phyloP scores from a whole-genome alignment of 805 yeast genomes.

The Sungouiozyma ichnusensis region DNA sequence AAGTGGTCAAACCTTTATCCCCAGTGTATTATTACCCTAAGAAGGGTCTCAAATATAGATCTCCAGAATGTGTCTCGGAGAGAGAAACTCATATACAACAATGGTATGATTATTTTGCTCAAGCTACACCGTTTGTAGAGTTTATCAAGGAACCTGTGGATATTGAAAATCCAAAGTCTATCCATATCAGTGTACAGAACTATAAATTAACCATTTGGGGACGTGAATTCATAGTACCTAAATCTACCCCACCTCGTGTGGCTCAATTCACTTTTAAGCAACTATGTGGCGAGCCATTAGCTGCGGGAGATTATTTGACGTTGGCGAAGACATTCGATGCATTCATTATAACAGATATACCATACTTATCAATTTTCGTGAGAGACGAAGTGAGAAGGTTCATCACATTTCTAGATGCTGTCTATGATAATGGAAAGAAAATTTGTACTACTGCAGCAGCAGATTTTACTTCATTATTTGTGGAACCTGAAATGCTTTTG shows the following conservation, averaged over 20 bases:
- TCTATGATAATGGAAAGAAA: slow-evolving; percentile 82
- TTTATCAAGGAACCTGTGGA: background rate
- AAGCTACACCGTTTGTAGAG: slow-evolving; percentile 25
- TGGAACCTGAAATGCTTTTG: slow-evolving; percentile 56
- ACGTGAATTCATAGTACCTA: slow-evolving; percentile 64
- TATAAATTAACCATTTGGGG: slow-evolving; percentile 71
- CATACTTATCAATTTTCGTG: slow-evolving; percentile 64
- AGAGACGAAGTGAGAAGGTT: slow-evolving; percentile 84
- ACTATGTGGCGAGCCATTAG: slow-evolving; percentile 75
- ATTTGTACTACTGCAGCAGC: slow-evolving; percentile 85
- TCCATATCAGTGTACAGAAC: slow-evolving; percentile 4
- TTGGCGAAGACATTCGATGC: slow-evolving; percentile 67
- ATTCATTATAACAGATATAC: slow-evolving; percentile 87
- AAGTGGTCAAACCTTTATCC: slow-evolving; percentile 72
- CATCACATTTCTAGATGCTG: slow-evolving; percentile 91
- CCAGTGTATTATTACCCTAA: slow-evolving; percentile 69
- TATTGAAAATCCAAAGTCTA: background rate
- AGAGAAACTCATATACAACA: slow-evolving; percentile 52
- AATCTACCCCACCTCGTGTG: slow-evolving; percentile 63
- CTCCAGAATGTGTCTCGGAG: slow-evolving; percentile 39
- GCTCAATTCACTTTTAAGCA: slow-evolving; percentile 85
- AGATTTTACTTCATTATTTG: slow-evolving; percentile 74
- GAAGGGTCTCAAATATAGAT: slow-evolving; percentile 45
- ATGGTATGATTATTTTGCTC: slow-evolving; percentile 77
- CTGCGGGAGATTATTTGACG: slow-evolving; percentile 90